A percentile compares a stretch with the other conserved stretches of the same genome.
These are phyloP conservation scores for Anisodus acutangulus DNA, from an alignment of 257 asterid genomes.

Conservation along the genomic window DNA sequence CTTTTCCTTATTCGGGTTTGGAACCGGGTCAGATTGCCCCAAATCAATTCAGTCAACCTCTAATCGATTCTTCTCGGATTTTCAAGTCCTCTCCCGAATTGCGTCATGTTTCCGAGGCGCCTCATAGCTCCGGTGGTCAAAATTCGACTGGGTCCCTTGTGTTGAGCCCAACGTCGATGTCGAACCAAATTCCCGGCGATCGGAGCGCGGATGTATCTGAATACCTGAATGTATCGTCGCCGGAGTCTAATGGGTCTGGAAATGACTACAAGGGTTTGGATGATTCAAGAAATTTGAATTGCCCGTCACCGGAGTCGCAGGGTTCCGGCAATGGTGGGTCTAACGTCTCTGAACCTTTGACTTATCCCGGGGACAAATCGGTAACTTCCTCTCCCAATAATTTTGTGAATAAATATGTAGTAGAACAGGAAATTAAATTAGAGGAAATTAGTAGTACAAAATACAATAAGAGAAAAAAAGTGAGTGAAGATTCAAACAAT, in stretches of 20 bases:
- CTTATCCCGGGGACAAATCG: constrained; percentile 42
- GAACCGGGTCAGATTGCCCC: constrained; percentile 21
- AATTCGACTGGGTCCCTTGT: constrained; percentile 55
- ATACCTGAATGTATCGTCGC: constrained; percentile 56
- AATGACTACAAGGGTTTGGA: constrained; percentile 27
- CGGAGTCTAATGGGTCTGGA: constrained; percentile 53
- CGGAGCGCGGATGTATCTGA: constrained; percentile 47
- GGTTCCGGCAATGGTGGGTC: constrained; percentile 59
- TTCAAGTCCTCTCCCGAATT: constrained; percentile 36
- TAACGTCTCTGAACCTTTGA: constrained; percentile 39
- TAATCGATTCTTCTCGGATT: constrained; percentile 36
- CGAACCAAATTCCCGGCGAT: constrained; percentile 36
- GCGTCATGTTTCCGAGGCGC: constrained; percentile 43
- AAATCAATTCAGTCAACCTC: constrained; percentile 28
- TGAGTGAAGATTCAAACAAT: constrained; percentile 42
- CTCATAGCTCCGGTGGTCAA: constrained; percentile 26
- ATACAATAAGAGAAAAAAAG: constrained; percentile 52
- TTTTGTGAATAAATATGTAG: constrained; percentile 47
- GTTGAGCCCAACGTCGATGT: constrained; percentile 30
- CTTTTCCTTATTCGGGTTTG: constrained; percentile 9
- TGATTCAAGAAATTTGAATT: constrained; percentile 48
- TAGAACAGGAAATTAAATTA: constrained; percentile 55
- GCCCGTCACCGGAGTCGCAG: constrained; percentile 57
- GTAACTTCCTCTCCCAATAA: constrained; percentile 47
- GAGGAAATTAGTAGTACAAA: constrained; percentile 42